These are phyloP conservation scores for Sungouiella blattae DNA, from an alignment of 805 yeast genomes.

Conservation along the genomic window DNA sequence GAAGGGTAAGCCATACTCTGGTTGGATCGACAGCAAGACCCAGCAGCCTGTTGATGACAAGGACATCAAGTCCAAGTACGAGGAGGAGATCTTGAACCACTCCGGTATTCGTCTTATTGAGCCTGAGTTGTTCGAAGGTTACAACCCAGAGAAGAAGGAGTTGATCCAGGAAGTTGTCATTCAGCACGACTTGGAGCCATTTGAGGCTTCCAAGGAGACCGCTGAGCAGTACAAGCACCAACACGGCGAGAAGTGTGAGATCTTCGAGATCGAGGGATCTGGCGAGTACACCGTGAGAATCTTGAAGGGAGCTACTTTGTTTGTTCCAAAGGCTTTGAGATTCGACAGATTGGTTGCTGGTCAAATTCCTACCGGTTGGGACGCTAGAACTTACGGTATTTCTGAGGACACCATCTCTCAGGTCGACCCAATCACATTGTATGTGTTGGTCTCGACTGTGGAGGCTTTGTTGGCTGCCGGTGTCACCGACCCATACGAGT, in stretches of 20 bases:
- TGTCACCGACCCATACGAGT: conserved; percentile 97
- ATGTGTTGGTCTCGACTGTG: conserved; percentile 87
- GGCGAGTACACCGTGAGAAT: conserved; percentile 91
- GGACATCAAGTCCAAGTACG: conserved; percentile 90
- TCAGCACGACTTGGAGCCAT: conserved; percentile 94
- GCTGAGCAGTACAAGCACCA: conserved; percentile 92
- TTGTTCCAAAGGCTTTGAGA: conserved; percentile 82
- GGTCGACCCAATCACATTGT: conserved; percentile 95
- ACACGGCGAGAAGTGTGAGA: conserved; percentile 92
- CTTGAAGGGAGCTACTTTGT: conserved; percentile 88
- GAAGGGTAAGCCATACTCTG: conserved; percentile 88
- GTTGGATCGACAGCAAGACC: conserved; percentile 97
- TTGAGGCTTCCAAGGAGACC: conserved; percentile 91
- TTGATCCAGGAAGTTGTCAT: conserved; percentile 93
- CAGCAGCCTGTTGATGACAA: conserved; percentile 90
- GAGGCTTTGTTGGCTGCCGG: conserved; percentile 94
- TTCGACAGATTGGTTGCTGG: conserved; percentile 80
- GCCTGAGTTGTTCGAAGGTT: conserved; percentile 91
- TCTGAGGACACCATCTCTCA: conserved; percentile 88
- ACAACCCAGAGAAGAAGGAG: conserved; percentile 91
- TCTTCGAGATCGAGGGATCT: conserved; percentile 80
- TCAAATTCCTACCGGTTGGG: conserved; percentile 99
- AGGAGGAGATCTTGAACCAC: conserved; percentile 82
- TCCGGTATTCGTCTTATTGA: conserved; percentile 96
- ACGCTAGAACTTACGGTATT: conserved; percentile 91